These are phyloP conservation scores for Tetrapisispora pingtungensis DNA, from an alignment of 805 yeast genomes.

Conservation along the genomic window DNA sequence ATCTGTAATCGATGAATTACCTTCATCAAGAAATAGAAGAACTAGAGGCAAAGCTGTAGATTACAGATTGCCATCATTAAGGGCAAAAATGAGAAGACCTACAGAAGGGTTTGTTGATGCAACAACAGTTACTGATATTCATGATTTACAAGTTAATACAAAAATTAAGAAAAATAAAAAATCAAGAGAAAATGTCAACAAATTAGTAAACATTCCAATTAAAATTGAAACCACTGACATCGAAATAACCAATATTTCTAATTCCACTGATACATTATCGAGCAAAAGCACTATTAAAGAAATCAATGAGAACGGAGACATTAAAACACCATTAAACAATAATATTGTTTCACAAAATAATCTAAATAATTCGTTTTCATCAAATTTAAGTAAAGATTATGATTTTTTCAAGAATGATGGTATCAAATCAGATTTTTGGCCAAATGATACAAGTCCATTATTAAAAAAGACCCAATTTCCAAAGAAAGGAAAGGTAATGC, in stretches of 20 bases:
- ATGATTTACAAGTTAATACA: constrained; percentile 23
- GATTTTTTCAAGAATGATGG: neutral
- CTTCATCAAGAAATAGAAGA: constrained; percentile 31
- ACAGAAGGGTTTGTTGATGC: constrained; percentile 54
- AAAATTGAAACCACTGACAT: neutral
- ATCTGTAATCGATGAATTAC: constrained; percentile 12
- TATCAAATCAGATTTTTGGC: neutral
- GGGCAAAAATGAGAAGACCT: constrained; percentile 61
- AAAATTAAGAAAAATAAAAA: constrained; percentile 3
- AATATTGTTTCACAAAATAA: neutral
- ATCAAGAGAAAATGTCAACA: neutral
- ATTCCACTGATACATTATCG: neutral
- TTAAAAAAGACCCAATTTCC: neutral
- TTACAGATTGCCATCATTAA: constrained; percentile 58
- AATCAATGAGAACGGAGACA: neutral
- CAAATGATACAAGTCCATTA: constrained; percentile 1
- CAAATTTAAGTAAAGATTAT: neutral
- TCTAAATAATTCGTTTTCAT: neutral
- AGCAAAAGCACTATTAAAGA: neutral
- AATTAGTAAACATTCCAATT: neutral
- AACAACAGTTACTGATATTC: constrained; percentile 32
- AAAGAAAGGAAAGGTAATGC: neutral
- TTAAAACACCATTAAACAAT: neutral
- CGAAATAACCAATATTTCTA: neutral
- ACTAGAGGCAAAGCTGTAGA: constrained; percentile 50